Base-by-base conservation (phyloP, 23 red algal genomes). In the Gracilaria domingensis region DNA sequence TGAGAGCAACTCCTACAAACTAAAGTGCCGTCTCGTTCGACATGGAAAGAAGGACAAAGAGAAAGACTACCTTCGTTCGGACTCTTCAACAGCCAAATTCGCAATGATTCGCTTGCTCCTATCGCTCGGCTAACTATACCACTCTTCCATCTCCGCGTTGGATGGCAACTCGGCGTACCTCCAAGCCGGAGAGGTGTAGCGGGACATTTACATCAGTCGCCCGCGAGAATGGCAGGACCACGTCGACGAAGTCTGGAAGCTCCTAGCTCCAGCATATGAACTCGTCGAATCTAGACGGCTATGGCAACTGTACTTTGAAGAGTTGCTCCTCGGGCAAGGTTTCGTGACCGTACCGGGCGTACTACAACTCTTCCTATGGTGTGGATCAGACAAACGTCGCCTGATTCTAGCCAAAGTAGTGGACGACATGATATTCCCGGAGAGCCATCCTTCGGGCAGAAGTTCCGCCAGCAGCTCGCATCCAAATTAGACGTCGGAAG, bases 251-350 rank as follows among this genome's bases (percentile, higher is more conserved):
- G 75, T 49, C 4, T 79, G 39, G 75, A 79, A 79, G 42, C 30
- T 79, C 2, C 30, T 25, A 49, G 14, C 32, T 3, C 75, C 75
- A 4, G 30, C 75, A 2, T 79, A 79, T 21, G 75, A 44, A 21
- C 53, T 79, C 3, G 42, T 79, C 2, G 82, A 86, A 21, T 86
- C 82, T 16, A 60, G 82, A 17, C 32, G 82, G 23, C 35, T 86
- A 25, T 86, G 60, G 59, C 82, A 86, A 66, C 20, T 86, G 0
- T 35, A 48, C 45, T 12, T 48, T 5, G 45, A 12, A 48, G n/a
- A n/a, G n/a, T n/a, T n/a, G n/a, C n/a, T n/a, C n/a, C n/a, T n/a
- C n/a, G n/a, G n/a, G n/a, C n/a, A n/a, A n/a, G n/a, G n/a, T n/a
- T n/a, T n/a, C n/a, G n/a, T n/a, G n/a, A n/a, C n/a, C n/a, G n/a